Base-by-base conservation (phyloP, 148 eudicot species). In the Vaccinium vitisidaea region DNA sequence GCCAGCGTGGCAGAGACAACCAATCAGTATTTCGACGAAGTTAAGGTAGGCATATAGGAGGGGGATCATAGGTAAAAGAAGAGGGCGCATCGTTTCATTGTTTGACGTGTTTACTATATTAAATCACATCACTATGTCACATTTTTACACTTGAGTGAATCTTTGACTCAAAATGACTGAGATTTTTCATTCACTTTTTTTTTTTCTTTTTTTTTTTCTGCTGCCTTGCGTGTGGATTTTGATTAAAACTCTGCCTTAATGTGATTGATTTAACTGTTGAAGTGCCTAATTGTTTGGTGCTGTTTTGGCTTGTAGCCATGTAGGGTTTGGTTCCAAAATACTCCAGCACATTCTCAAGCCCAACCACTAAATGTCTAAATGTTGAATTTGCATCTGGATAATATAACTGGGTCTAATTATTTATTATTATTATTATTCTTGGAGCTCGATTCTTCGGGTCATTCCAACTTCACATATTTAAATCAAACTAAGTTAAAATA, bases 21-120 rank as follows among this genome's bases (percentile, higher is more conserved):
- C 97, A 93, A 92, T 94, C 92, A 93, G 86, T 87, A 67, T 69
- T 93, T 94, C 94, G 98, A 90, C 82, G 93, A 96, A 90, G 90
- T 92, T 96, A 93, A 94, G 99, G 97, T 92, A 86, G 85, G 86
- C 88, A 58, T 83, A 70, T 27, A 16, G 48, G 75, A 43, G 46
- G 46, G 46, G 46, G 46, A 4, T 32, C 36, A 77, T 65, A 82
- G 14, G 46, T 15, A 3, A 54, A 65, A 4, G 61, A 63, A 4
- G 63, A 18, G 63, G 63, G n/a, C 36, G 36, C 36, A 43, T 46
- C 3, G 27, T 8, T 19, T 63, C 50, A 53, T 78, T 67, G 48
- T 75, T 14, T 18, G 59, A 23, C 43, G 63, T 39, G 54, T 79
- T 61, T 30, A 49, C 84, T 84, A 86, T 80, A 88, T 87, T 32